Conservation (phyloP, 202 grass and related monocot genomes). For the Hordeum pubiflorum region DNA sequence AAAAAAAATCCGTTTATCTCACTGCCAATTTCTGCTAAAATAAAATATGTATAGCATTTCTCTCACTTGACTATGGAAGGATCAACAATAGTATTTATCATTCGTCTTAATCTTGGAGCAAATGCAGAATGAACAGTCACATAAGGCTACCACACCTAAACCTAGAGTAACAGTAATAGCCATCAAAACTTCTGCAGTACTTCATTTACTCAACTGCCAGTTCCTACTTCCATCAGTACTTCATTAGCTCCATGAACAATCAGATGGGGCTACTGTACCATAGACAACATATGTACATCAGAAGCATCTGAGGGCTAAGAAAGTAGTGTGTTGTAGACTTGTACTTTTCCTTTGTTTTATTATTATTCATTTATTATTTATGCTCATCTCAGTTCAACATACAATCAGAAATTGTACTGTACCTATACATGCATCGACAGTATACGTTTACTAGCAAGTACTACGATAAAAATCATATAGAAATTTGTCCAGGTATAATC, state of each 20-base stretch:
- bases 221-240: no score
- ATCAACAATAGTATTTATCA: not conserved
- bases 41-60: not conserved
- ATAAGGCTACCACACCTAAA: not conserved
- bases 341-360: not conserved
- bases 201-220: not conserved
- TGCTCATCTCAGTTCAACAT: not conserved
- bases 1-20: not conserved
- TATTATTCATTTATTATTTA: slow-evolving; percentile 30
- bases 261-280: not conserved
- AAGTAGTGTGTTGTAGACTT: not conserved
- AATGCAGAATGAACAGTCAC: not conserved
- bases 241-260: not conserved
- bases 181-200: not conserved
- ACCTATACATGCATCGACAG: not conserved
- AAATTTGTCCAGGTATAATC: not conserved
- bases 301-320: not conserved
- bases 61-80: not conserved
- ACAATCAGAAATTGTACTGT: not conserved
- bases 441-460: not conserved
- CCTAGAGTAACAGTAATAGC: not conserved
- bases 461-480: not conserved
- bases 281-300: not conserved
- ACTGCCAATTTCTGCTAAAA: not conserved
- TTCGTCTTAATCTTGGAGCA: not conserved